Base-by-base conservation (phyloP, 306 rosid species). In the Prosopis cineraria region DNA sequence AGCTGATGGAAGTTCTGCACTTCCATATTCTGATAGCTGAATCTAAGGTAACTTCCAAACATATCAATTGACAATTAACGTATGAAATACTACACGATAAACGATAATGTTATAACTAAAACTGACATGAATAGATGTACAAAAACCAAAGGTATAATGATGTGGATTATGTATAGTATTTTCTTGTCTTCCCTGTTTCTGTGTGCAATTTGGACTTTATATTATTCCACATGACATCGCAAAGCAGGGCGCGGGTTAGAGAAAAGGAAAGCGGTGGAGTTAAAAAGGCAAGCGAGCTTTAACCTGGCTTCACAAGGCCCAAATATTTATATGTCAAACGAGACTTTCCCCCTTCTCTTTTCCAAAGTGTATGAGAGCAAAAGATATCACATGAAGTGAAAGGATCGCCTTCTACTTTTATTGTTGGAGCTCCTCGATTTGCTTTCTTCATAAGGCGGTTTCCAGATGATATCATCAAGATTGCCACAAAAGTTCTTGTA, bases 401-500 rank as follows among this genome's bases (percentile, higher is more conserved):
- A 79, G 86, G 89, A 91, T 36, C 82, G 85, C 73, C 72, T 90
- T 78, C 83, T 91, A 80, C 85, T 85, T 87, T 79, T 88, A 50
- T 76, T 85, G 82, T 82, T 93, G 78, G 83, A 12, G 85, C 67
- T 67, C 78, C 82, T 91, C 53, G 84, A 79, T 81, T 93, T 93
- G 90, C 84, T 82, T 43, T 90, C 39, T 78, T 91, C 98, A 44
- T 47, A 63, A 7, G 92, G 85, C 0, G 90, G 97, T 87, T 90
- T 91, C 98, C 93, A 93, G 84, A 93, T 87, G 77, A 93, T 93
- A 79, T 93, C 98, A 74, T 93, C 97, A 48, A 91, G 98, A 77
- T 93, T 91, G 89, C 91, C 29, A 79, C 89, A 84, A 53, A 93
- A 93, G 60, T 70, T 87, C 81, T 91, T 91, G 91, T 89, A 91